Percentiles rank a stretch among this genome's conserved stretches.
These are phyloP conservation scores for Knufia fluminis DNA, from an alignment of 2,329 filamentous ascomycete genomes.

Conservation along the genomic window DNA sequence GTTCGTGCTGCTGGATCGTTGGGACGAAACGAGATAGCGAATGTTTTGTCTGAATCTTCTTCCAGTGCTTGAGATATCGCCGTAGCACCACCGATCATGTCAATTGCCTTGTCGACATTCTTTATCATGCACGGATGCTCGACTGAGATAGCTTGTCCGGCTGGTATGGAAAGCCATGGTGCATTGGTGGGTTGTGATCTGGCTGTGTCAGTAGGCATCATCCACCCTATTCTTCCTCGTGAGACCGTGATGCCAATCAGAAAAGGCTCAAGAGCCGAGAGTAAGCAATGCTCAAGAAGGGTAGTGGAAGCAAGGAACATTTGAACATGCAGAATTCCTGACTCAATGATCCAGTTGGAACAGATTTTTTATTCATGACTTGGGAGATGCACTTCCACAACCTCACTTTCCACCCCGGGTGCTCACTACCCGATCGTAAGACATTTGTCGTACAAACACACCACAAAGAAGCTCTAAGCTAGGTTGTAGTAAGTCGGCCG, in stretches of 20 bases:
- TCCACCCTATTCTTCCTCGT: neutral
- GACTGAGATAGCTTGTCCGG: constrained; percentile 46
- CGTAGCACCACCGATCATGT: constrained; percentile 50
- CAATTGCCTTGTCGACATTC: constrained; percentile 54
- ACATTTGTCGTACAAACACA: too few species aligned
- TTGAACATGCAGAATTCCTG: too few species aligned
- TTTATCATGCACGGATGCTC: constrained; percentile 60
- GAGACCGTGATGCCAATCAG: neutral
- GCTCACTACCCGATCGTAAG: too few species aligned
- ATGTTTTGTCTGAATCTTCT: constrained; percentile 37
- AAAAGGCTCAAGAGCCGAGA: too few species aligned
- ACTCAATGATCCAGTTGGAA: too few species aligned
- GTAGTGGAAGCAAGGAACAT: too few species aligned
- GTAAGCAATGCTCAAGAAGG: too few species aligned
- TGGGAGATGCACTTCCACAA: too few species aligned
- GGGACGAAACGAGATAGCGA: constrained; percentile 67
- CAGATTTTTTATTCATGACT: too few species aligned
- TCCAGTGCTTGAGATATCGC: constrained; percentile 47
- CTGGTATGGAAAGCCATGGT: constrained; percentile 44
- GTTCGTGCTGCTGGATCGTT: constrained; percentile 71
- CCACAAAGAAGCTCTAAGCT: too few species aligned
- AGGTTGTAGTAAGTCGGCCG: too few species aligned
- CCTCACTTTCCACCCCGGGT: too few species aligned
- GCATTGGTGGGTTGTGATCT: constrained; percentile 22
- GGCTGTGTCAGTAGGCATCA: neutral